Percentiles rank a stretch among this genome's conserved stretches.
phyloP scores from a whole-genome alignment of 148 eudicot genomes.

The Rhododendron williamsianum region DNA sequence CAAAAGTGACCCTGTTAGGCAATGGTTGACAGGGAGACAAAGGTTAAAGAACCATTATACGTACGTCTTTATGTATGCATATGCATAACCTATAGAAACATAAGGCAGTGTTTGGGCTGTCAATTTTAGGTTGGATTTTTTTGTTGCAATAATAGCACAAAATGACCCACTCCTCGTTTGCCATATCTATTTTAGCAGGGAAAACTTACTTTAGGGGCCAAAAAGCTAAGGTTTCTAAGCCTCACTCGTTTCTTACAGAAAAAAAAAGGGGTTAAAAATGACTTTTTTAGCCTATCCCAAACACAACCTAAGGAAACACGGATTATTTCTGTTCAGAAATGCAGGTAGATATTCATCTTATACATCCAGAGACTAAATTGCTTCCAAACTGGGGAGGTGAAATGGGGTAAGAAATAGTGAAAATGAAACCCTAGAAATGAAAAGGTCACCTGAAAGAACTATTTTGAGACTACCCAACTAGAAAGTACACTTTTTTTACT shows the following conservation, averaged over 20 bases:
- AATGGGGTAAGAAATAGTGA: neutral
- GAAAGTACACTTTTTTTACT: neutral
- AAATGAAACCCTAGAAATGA: constrained; percentile 5
- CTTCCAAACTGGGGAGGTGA: neutral
- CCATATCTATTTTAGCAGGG: neutral
- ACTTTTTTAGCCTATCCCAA: neutral
- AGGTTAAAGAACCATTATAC: neutral
- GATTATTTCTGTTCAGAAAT: neutral
- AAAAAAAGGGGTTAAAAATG: neutral
- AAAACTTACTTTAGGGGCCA: neutral
- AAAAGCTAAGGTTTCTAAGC: neutral
- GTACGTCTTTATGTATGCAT: neutral
- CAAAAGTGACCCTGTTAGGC: neutral
- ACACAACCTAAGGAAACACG: neutral
- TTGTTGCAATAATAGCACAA: neutral
- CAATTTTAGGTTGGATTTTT: neutral
- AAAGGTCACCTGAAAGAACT: neutral
- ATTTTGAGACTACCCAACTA: neutral
- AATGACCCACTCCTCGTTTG: neutral
- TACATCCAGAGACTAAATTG: neutral
- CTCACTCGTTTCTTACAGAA: neutral
- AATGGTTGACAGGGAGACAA: constrained; percentile 6
- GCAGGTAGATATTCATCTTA: neutral
- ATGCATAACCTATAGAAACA: neutral
- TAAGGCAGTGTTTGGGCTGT: neutral